Conservation (phyloP, 257 asterid species). For the Ligustrum vulgare region DNA sequence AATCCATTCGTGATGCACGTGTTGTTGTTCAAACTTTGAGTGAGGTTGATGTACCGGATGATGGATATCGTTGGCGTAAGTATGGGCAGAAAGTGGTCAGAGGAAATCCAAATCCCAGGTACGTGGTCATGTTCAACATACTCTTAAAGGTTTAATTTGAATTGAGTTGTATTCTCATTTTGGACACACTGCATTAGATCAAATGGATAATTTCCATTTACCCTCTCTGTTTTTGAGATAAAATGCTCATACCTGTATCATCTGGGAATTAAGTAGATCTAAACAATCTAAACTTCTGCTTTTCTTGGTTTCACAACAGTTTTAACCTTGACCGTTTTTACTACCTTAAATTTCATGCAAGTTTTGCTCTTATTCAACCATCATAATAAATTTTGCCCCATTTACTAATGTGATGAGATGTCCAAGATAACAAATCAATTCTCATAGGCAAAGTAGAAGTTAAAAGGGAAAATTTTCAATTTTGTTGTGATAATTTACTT, state of each 20-base stretch:
- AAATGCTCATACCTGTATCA: not conserved
- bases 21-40: slow-evolving; percentile 97
- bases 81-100: slow-evolving; percentile 98
- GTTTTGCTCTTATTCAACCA: not conserved
- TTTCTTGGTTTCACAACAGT: not conserved
- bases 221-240: not conserved
- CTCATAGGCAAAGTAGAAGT: not conserved
- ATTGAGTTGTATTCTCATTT: not conserved
- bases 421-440: not conserved
- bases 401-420: not conserved
- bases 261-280: not conserved
- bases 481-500: not conserved
- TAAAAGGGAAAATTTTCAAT: not conserved
- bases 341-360: not conserved
- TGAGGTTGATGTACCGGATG: slow-evolving; percentile 96
- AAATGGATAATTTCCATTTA: no score
- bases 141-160: slow-evolving; percentile 9
- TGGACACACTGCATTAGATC: not conserved
- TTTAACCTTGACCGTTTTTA: not conserved
- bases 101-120: slow-evolving; percentile 99
- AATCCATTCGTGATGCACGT: slow-evolving; percentile 92
- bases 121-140: slow-evolving; percentile 18
- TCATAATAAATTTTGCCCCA: not conserved
- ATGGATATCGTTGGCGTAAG: slow-evolving; percentile 97
- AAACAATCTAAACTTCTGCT: not conserved